Percentiles rank a stretch among this genome's conserved stretches.
Conservation (phyloP, 805 yeast genomes). For the Blastobotrys parvus region DNA sequence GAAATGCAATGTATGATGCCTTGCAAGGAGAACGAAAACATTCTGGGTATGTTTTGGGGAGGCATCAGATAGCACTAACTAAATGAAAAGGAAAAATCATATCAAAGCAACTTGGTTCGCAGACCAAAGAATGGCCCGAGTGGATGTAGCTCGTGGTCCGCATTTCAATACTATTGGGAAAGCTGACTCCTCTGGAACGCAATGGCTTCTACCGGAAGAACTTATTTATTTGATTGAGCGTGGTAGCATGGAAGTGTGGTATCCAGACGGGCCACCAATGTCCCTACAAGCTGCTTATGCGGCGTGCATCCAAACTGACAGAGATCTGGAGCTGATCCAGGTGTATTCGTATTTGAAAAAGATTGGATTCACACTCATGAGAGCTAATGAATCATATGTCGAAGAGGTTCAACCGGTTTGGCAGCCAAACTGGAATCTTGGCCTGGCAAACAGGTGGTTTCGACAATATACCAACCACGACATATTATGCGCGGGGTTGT, state of each 20-base stretch:
- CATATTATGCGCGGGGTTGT: not conserved
- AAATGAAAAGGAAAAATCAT: constrained; percentile 33
- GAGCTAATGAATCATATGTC: constrained; percentile 12
- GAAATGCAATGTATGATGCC: constrained; percentile 67
- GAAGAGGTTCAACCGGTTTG: not conserved
- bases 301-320: constrained; percentile 34
- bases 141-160: constrained; percentile 56
- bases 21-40: constrained; percentile 33
- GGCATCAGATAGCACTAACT: constrained; percentile 4
- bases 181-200: constrained; percentile 39
- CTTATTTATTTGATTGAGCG: constrained; percentile 71
- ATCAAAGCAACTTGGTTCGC: constrained; percentile 44
- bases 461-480: not conserved
- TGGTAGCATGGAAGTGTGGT: constrained; percentile 45
- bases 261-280: constrained; percentile 33
- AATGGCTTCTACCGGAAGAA: constrained; percentile 58
- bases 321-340: constrained; percentile 46
- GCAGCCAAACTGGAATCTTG: not conserved
- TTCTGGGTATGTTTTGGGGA: constrained; percentile 12
- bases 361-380: constrained; percentile 61
- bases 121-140: constrained; percentile 28
- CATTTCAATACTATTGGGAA: constrained; percentile 67
- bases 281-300: constrained; percentile 60
- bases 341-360: constrained; percentile 71
- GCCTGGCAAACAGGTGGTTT: not conserved